phyloP scores from a whole-genome alignment of 2,329 filamentous ascomycete genomes.

The Harringtonia aguacate region DNA sequence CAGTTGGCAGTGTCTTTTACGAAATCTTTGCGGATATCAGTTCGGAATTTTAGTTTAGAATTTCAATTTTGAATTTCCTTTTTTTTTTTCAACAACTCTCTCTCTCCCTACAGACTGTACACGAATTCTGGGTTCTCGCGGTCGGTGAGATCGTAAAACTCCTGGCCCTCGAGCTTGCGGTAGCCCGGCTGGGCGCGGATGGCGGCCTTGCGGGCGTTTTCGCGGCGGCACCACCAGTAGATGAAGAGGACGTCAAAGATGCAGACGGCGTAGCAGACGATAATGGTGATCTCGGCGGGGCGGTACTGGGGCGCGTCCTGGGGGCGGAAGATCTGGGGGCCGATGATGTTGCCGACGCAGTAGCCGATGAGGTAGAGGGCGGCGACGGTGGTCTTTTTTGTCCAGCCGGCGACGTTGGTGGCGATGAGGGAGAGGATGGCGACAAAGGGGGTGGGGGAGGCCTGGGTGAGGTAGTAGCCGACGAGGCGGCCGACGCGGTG shows the following conservation, averaged over 20 bases:
- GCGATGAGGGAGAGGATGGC: conserved; percentile 52
- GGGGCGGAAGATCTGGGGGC: conserved; percentile 45
- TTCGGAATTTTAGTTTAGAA: no score
- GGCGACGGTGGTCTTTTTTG: conserved; percentile 48
- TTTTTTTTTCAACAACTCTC: no score
- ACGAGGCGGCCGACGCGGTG: conserved; percentile 48
- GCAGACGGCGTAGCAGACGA: conserved; percentile 45
- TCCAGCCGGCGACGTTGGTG: conserved; percentile 47
- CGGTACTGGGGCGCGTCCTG: conserved; percentile 48
- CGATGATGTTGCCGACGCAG: conserved; percentile 41
- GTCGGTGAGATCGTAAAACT: conserved; percentile 58
- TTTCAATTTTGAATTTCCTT: no score
- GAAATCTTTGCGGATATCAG: no score
- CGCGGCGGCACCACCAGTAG: conserved; percentile 45
- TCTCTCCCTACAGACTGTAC: conserved; percentile 37
- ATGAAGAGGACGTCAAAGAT: conserved; percentile 39
- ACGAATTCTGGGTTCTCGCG: conserved; percentile 54
- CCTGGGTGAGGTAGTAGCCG: conserved; percentile 55
- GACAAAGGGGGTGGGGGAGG: conserved; percentile 51
- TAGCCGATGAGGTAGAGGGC: conserved; percentile 42
- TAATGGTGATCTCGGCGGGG: conserved; percentile 52
- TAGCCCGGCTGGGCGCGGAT: conserved; percentile 44
- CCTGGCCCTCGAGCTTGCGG: conserved; percentile 52
- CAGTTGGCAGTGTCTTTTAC: no score
- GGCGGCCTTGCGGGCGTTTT: conserved; percentile 49